phyloP scores from a whole-genome alignment of 805 yeast species.

The Middelhovenomyces tepae region DNA sequence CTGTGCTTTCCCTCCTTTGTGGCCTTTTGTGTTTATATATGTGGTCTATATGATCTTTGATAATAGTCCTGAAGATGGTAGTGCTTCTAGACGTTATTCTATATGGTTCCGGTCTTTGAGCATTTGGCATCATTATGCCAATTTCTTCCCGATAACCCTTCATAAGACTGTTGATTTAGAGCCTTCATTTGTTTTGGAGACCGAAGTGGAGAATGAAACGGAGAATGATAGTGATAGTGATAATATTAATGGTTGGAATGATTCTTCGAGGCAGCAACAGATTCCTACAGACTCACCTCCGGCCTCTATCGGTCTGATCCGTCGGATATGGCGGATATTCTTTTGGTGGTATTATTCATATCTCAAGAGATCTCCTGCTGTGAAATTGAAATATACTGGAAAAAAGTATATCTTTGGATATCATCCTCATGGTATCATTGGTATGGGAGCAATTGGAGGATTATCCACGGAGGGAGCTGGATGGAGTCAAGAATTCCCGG shows the following conservation, averaged over 20 bases:
- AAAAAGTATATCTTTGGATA: conserved; percentile 74
- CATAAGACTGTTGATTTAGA: conserved; percentile 59
- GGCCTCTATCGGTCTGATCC: no score
- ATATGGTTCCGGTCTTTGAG: conserved; percentile 44
- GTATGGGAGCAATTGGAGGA: conserved; percentile 82
- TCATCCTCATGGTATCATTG: conserved; percentile 95
- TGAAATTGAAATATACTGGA: conserved; percentile 19
- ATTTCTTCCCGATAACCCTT: conserved; percentile 71
- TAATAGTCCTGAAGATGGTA: conserved; percentile 69
- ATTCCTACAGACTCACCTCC: no score
- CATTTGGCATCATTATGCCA: conserved; percentile 64
- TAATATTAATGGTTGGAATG: conserved; percentile 1
- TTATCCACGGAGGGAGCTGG: conserved; percentile 75
- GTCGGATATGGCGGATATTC: no score
- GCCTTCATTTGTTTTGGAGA: conserved; percentile 48
- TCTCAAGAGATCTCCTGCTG: background rate
- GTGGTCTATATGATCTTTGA: conserved; percentile 48
- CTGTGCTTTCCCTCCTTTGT: conserved; percentile 50
- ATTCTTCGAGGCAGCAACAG: no score
- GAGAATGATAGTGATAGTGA: background rate
- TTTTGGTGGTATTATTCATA: background rate
- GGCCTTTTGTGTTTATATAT: conserved; percentile 65
- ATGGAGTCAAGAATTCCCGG: conserved; percentile 66
- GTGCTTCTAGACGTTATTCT: conserved; percentile 49
- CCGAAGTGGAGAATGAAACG: background rate